Percentiles rank a stretch among this genome's conserved stretches.
These are phyloP conservation scores for Nitzschia putrida DNA, from an alignment of 108 stramenopile genomes.

Conservation along the genomic window DNA sequence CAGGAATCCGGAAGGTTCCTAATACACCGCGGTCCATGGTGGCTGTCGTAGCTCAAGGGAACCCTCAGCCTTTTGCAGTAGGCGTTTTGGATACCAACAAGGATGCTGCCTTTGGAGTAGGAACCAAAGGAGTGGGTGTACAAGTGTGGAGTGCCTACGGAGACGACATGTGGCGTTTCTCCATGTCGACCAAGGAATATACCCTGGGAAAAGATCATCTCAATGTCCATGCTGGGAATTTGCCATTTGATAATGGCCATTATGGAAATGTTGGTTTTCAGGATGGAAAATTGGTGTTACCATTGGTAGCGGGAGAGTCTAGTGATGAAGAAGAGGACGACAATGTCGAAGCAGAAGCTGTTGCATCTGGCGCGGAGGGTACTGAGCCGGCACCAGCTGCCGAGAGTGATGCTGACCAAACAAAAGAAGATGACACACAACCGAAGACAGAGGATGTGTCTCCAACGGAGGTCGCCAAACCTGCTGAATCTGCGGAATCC, in stretches of 20 bases:
- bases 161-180: conserved; percentile 76
- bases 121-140: conserved; percentile 71
- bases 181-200: conserved; percentile 20
- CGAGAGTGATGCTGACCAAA: neutral
- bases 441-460: neutral
- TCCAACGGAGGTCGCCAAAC: neutral
- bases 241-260: conserved; percentile 63
- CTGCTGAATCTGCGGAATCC: neutral
- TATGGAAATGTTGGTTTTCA: conserved; percentile 81
- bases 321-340: conserved; percentile 8
- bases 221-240: conserved; percentile 34
- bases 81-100: conserved; percentile 45
- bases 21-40: conserved; percentile 38
- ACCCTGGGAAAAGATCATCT: conserved; percentile 2
- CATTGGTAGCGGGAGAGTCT: conserved; percentile 24
- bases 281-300: conserved; percentile 55
- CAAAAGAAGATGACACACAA: neutral
- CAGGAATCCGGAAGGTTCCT: conserved; percentile 65
- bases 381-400: neutral
- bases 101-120: conserved; percentile 42
- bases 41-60: conserved; percentile 52
- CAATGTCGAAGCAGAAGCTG: neutral
- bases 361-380: neutral
- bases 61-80: conserved; percentile 77
- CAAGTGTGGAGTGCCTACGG: conserved; percentile 72